phyloP scores from a whole-genome alignment of 2,329 filamentous ascomycete species.

The Fusarium tricinctum region DNA sequence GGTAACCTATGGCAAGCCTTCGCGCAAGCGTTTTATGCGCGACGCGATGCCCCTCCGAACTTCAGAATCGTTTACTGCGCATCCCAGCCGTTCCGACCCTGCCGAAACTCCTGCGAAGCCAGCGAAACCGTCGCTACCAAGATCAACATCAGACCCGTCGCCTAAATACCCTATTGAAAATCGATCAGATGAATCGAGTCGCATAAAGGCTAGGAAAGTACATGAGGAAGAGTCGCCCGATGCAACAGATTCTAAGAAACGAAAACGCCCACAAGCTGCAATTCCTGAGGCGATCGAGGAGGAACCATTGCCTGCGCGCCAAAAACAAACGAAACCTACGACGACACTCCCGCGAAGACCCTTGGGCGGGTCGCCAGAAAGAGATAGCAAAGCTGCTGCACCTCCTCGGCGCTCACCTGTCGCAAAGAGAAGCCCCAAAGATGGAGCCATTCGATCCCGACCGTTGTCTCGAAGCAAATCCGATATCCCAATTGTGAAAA shows the following conservation, averaged over 20 bases:
- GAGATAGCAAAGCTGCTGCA: constrained; percentile 5
- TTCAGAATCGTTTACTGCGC: constrained; percentile 30
- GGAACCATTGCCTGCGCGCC: constrained; percentile 9
- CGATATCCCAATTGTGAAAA: constrained; percentile 15
- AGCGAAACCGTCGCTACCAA: constrained; percentile 31
- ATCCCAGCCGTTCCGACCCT: constrained; percentile 24
- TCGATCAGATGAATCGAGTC: constrained; percentile 18
- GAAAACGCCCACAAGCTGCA: constrained; percentile 42
- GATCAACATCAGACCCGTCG: constrained; percentile 38
- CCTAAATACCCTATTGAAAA: constrained; percentile 20
- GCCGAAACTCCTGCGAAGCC: constrained; percentile 31
- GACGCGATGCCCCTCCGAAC: constrained; percentile 44
- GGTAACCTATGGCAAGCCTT: constrained; percentile 49
- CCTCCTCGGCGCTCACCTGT: constrained; percentile 3
- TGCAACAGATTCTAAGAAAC: constrained; percentile 42
- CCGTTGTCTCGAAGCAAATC: constrained; percentile 25
- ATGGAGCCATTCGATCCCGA: constrained; percentile 8
- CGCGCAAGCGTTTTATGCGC: constrained; percentile 45
- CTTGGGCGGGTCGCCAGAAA: constrained; percentile 9
- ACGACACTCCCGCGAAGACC: constrained; percentile 31
- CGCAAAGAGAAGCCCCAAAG: constrained; percentile 28
- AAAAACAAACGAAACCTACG: constrained; percentile 27
- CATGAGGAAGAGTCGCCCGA: constrained; percentile 26
- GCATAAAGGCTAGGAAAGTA: constrained; percentile 12
- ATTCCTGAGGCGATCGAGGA: constrained; percentile 18